Base-by-base conservation (phyloP, 306 rosid genomes). In the Cicer bijugum region DNA sequence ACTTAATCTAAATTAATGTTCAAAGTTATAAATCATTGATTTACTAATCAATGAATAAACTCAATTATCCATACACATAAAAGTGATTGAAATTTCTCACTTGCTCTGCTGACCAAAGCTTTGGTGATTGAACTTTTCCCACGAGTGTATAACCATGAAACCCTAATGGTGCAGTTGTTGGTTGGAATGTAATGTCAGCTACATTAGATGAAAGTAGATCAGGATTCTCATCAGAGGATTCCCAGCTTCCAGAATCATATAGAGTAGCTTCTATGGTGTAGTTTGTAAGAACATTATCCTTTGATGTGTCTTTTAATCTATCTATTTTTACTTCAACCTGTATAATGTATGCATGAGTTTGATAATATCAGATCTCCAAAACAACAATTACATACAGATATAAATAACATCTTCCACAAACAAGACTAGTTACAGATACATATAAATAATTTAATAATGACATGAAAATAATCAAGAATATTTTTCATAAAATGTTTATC, bases 61-160 rank as follows among this genome's bases (percentile, higher is more conserved):
- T 69, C 39, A 15, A 28, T 28, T 28, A 39, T 7, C 66, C 9
- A 68, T 37, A 23, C 59, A 42, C 52, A 50, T 6, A n/a, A 37
- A 71, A 62, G 43, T 45, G 28, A 37, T 37, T 64, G 40, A 75
- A 66, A 75, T 37, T 75, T 51, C 89, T 80, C 64, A 93, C 98
- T 62, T 91, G 85, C 89, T 91, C 97, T 20, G 98, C 96, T 67
- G 98, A 93, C 98, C 98, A 91, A 79, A 89, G 92, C 84, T 80
- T 91, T 52, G 98, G 96, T 51, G 71, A 78, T 48, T 82, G 86
- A 43, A 93, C 69, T 87, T 83, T 88, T 79, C 96, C 98, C 48
- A 12, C 79, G 14, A 93, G 89, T 72, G 68, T 74, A 77, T 84
- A 93, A 74, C 90, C 96, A 72, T 75, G 90, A 78, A 91, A 91